Evolutionary conservation across 2,329 filamentous ascomycete genomes (phyloP), one percentile per base, ranked within the genome.

Genomic region (Didymella sp.): DNA sequence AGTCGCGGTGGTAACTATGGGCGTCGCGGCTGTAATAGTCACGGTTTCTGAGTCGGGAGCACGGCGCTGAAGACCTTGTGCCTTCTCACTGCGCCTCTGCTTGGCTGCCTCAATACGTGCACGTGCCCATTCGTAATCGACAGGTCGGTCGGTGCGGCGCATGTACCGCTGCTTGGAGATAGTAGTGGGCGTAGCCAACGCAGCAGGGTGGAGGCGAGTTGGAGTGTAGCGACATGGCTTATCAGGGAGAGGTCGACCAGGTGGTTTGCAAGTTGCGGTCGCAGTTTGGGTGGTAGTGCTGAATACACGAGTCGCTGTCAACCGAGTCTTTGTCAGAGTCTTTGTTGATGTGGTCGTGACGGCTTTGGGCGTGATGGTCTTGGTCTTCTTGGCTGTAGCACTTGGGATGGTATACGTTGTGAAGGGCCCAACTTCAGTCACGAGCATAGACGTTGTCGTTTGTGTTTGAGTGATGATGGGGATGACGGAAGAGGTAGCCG

Each of bases 221-320:
- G 76, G 77, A 2, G 66, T 71, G 63, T 76, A 75, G 9, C 51
- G 64, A 53, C 68, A 72, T 15, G 68, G 67, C 58, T 77, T 77
- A 53, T 78, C 77, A 1, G 64, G 64, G 27, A 27, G 61, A 60
- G 66, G 61, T 13, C 65, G 69, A 19, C 62, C 71, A 6, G 73
- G 67, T 2, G 72, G 64, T 8, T 73, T 77, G 69, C 77, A 80
- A 6, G 68, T 72, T 13, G 76, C 73, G 4, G 73, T 74, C 2
- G 69, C 66, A 0, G 77, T 79, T 43, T 72, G 69, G 1, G 75
- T 77, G 1, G 63, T 71, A 9, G 69, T 65, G 9, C 30, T 51
- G n/a, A 72, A 61, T 0, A 64, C 43, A 37, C 71, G 69, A 9
- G 69, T 76, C 37, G 58, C 63, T 1, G 63, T 62, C 3, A 73